phyloP scores from a whole-genome alignment of 2,329 filamentous ascomycete genomes.

The Fusarium sp. region DNA sequence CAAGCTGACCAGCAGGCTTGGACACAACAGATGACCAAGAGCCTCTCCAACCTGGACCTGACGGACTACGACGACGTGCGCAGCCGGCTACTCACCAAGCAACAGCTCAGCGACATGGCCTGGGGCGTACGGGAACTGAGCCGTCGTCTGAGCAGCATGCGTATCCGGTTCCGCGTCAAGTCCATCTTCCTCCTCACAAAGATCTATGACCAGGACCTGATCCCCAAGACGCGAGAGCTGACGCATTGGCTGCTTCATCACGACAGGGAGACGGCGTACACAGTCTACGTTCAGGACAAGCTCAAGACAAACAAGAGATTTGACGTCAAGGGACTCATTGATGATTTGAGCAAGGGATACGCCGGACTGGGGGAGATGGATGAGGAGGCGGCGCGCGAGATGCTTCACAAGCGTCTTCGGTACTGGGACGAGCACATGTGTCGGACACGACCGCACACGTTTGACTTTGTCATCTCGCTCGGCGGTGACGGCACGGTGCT shows the following conservation, averaged over 20 bases:
- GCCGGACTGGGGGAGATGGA: conserved; percentile 48
- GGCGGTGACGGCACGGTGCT: conserved; percentile 97
- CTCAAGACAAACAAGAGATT: conserved; percentile 79
- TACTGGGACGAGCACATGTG: conserved; percentile 90
- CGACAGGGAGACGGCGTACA: conserved; percentile 74
- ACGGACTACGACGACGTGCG: conserved; percentile 54
- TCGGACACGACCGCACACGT: conserved; percentile 80
- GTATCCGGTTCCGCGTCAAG: conserved; percentile 82
- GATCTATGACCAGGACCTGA: conserved; percentile 84
- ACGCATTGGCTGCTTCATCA: conserved; percentile 82
- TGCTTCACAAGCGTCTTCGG: conserved; percentile 67
- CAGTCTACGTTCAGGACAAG: conserved; percentile 84
- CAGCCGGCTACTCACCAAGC: conserved; percentile 89
- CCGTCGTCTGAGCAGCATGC: conserved; percentile 84
- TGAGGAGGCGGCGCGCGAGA: conserved; percentile 47
- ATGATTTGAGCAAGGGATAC: conserved; percentile 65
- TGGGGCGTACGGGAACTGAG: conserved; percentile 93
- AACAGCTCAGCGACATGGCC: conserved; percentile 95
- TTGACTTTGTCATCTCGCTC: conserved; percentile 93
- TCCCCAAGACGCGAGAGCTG: conserved; percentile 80
- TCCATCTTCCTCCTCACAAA: conserved; percentile 92
- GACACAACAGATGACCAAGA: conserved; percentile 60
- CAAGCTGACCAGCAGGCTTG: conserved; percentile 68
- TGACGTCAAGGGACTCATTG: conserved; percentile 74
- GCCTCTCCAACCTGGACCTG: conserved; percentile 54